phyloP scores from a whole-genome alignment of 2,329 filamentous ascomycete species.

The Orbilia oligospora region DNA sequence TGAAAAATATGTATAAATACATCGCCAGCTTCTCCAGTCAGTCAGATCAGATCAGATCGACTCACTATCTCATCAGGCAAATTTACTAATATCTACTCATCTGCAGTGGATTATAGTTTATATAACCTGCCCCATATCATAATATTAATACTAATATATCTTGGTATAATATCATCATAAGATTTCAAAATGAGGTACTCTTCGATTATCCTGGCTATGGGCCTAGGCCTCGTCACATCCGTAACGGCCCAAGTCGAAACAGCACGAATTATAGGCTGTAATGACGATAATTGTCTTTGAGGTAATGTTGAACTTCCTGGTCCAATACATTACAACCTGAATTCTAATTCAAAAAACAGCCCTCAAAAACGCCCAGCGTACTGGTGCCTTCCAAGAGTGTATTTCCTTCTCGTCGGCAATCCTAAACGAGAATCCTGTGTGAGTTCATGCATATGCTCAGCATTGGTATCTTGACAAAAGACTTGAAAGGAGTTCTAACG shows the following conservation, averaged over 20 bases:
- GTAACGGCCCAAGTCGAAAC: background rate
- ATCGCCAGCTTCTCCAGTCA: background rate
- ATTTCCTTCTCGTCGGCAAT: background rate
- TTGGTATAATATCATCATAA: background rate
- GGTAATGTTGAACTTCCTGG: constrained; percentile 1
- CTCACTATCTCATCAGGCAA: background rate
- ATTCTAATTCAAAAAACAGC: background rate
- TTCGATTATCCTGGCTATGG: background rate
- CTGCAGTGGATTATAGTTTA: background rate
- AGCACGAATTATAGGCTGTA: background rate
- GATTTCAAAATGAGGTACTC: constrained; percentile 4
- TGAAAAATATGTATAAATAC: background rate
- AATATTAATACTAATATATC: background rate
- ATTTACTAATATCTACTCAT: background rate
- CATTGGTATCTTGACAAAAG: background rate
- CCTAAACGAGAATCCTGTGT: background rate
- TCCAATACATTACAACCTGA: too few relatives aligned
- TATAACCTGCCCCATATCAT: background rate
- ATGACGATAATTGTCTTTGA: constrained; percentile 8
- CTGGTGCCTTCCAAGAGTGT: background rate
- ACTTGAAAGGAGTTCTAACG: background rate
- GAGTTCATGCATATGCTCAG: background rate
- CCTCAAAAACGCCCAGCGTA: background rate
- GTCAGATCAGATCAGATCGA: background rate
- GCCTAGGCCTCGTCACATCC: background rate